Evolutionary conservation across 139 green algal genomes (phyloP), one percentile per base, ranked within the genome.

Genomic region (Bryopsis sp.): DNA sequence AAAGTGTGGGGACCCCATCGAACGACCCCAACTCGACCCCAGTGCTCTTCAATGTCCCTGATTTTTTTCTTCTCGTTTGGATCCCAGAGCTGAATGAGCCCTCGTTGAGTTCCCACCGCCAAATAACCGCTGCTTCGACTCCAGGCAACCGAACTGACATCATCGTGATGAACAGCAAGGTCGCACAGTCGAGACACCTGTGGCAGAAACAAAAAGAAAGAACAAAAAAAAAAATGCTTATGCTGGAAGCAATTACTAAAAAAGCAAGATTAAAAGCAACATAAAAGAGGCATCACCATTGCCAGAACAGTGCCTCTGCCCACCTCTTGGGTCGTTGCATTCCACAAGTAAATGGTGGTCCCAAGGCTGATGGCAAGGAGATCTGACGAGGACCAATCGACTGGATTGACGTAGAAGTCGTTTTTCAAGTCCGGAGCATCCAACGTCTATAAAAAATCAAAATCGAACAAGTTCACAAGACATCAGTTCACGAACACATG

Each of bases 331-430:
- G 86, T 96, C 73, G 75, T 86, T 1, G 93, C 93, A 58, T 78
- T 91, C 93, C 93, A 98, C 33, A 98, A 81, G 87, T 98, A 98
- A 1, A 97, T 90, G 74, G 81, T 93, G 5, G 83, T 82, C 39
- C 87, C 91, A 47, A 98, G 78, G 0, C 90, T 91, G 46, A 97
- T 91, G 19, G 92, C 92, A 32, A 97, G 81, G 34, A 93, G 74
- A 77, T 98, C 97, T 59, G 91, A 82, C 6, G 80, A 67, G 1
- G 84, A 94, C 93, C 93, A 98, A 78, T 98, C 93, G 64, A 98
- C 89, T 43, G 97, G 79, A 80, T 98, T 98, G 48, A 97, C 83
- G 82, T 98, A 98, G 76, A 97, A 98, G 77, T 98, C 93, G 76
- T 98, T 92, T 29, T 90, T 82, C 11, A 98, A 73, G 0, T 79